Conservation (phyloP, 2,329 filamentous ascomycete species). For the Alternaria gansuensis region DNA sequence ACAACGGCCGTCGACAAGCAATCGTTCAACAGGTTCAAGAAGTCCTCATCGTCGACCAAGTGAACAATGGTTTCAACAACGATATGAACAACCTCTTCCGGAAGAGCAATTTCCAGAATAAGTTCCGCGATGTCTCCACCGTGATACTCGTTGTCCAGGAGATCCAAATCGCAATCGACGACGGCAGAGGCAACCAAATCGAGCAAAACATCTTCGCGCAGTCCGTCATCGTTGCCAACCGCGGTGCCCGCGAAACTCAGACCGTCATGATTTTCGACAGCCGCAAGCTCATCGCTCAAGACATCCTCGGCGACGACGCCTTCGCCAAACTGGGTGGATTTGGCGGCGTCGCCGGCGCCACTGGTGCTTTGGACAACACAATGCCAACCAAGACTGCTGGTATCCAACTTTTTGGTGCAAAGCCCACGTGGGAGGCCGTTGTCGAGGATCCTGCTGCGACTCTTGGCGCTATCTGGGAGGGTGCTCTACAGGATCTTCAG, state of each 20-base stretch:
- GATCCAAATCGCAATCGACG: slow-evolving; percentile 40
- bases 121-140: slow-evolving; percentile 31
- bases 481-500: slow-evolving; percentile 40
- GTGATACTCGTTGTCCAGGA: slow-evolving; percentile 46
- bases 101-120: slow-evolving; percentile 38
- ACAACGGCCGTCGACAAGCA: slow-evolving; percentile 37
- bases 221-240: slow-evolving; percentile 41
- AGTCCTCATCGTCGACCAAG: slow-evolving; percentile 42
- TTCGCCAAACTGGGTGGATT: slow-evolving; percentile 22
- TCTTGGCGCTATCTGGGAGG: slow-evolving; percentile 40
- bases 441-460: slow-evolving; percentile 43
- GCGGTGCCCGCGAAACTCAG: slow-evolving; percentile 33
- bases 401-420: slow-evolving; percentile 40
- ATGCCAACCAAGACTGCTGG: slow-evolving; percentile 38
- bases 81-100: slow-evolving; percentile 47
- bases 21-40: slow-evolving; percentile 42
- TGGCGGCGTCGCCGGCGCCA: slow-evolving; percentile 28
- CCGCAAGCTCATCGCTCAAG: slow-evolving; percentile 36
- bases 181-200: slow-evolving; percentile 37
- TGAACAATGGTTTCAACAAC: slow-evolving; percentile 43
- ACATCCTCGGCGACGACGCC: slow-evolving; percentile 37
- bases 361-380: slow-evolving; percentile 14
- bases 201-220: slow-evolving; percentile 44
- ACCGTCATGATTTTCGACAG: slow-evolving; percentile 45
- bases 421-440: slow-evolving; percentile 40